These are phyloP conservation scores for Trichosporon ovoides DNA, from an alignment of 1,284 basidiomycete species.

Conservation along the genomic window DNA sequence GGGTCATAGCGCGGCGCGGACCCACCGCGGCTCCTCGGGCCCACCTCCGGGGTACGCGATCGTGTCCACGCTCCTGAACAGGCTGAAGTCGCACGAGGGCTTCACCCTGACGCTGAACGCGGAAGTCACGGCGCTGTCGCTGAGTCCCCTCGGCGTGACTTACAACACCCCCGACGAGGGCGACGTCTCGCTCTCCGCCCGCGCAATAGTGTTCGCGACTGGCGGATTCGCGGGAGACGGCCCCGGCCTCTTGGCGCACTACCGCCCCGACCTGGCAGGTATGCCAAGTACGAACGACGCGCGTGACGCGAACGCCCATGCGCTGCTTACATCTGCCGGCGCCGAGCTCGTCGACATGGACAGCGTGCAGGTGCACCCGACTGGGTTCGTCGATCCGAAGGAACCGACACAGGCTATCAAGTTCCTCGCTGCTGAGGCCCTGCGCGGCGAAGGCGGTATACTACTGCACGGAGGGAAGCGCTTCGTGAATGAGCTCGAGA, in stretches of 20 bases:
- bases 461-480: constrained; percentile 8
- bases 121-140: constrained; percentile 7
- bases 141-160: background rate
- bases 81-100: constrained; percentile 1
- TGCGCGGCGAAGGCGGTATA: constrained; percentile 15
- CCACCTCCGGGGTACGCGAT: constrained; percentile 14
- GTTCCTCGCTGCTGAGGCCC: constrained; percentile 15
- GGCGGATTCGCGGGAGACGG: constrained; percentile 18
- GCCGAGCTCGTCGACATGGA: constrained; percentile 16
- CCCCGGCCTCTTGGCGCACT: constrained; percentile 1
- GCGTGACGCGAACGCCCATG: constrained; percentile 5
- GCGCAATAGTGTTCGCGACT: constrained; percentile 11
- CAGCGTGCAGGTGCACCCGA: constrained; percentile 18
- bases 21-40: constrained; percentile 12
- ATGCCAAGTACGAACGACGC: constrained; percentile 16
- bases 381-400: constrained; percentile 12
- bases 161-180: background rate
- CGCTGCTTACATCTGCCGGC: constrained; percentile 7
- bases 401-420: background rate
- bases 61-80: constrained; percentile 11
- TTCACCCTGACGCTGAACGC: constrained; percentile 9
- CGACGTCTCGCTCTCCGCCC: background rate
- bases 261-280: constrained; percentile 15
- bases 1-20: constrained; percentile 14
- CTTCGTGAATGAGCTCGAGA: constrained; percentile 13